These are phyloP conservation scores for Pestalotiopsis sp. DNA, from an alignment of 2,329 filamentous ascomycete genomes.

Conservation along the genomic window DNA sequence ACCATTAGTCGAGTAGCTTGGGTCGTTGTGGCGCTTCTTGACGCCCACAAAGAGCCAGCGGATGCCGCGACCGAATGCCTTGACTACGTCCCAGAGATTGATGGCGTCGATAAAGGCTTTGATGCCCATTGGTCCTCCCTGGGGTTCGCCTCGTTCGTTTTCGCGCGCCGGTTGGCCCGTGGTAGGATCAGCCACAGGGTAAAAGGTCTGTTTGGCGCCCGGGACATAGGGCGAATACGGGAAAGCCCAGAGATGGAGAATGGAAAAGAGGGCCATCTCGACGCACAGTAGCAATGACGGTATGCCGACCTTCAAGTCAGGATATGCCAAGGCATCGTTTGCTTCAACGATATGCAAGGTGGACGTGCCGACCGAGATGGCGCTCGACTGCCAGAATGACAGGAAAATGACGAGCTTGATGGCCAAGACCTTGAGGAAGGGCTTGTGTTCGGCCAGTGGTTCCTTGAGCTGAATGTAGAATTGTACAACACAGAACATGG, in stretches of 20 bases:
- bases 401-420: slow-evolving; percentile 93
- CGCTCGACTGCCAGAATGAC: slow-evolving; percentile 78
- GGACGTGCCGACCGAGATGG: slow-evolving; percentile 56
- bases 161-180: slow-evolving; percentile 42
- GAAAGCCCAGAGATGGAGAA: slow-evolving; percentile 84
- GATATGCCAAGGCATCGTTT: slow-evolving; percentile 64
- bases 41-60: slow-evolving; percentile 81
- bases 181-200: slow-evolving; percentile 46
- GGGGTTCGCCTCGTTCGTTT: slow-evolving; percentile 53
- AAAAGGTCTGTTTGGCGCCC: slow-evolving; percentile 46
- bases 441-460: slow-evolving; percentile 69
- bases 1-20: slow-evolving; percentile 49
- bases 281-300: slow-evolving; percentile 78
- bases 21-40: slow-evolving; percentile 58
- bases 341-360: slow-evolving; percentile 65
- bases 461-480: slow-evolving; percentile 79
- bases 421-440: slow-evolving; percentile 80
- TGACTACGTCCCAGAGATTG: slow-evolving; percentile 83
- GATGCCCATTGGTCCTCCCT: slow-evolving; percentile 67
- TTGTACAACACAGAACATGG: slow-evolving; percentile 88
- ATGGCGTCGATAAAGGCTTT: slow-evolving; percentile 72
- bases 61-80: slow-evolving; percentile 76
- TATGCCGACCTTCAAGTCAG: slow-evolving; percentile 81
- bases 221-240: slow-evolving; percentile 71
- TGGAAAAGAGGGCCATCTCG: slow-evolving; percentile 81